Conservation (phyloP, 169 alveolate species). For the Cardiosporidium cionae region DNA sequence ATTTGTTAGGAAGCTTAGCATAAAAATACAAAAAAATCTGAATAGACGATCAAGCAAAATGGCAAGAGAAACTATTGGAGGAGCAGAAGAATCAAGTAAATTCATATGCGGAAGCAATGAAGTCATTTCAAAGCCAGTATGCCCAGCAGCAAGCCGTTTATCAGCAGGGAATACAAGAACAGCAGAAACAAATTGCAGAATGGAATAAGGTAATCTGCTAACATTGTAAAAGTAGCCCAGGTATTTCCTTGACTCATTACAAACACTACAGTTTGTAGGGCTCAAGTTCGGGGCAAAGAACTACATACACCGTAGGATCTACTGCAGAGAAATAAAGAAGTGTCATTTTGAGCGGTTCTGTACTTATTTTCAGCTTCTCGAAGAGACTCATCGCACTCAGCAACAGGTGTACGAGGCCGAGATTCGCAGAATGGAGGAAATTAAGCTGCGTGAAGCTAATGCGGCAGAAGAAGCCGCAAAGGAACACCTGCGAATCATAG, state of each 20-base stretch:
- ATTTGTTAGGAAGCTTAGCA: not conserved
- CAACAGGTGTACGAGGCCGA: slow-evolving; percentile 34
- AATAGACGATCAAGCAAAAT: slow-evolving; percentile 35
- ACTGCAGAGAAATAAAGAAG: too few species aligned
- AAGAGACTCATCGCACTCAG: slow-evolving; percentile 36
- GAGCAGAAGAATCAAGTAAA: slow-evolving; percentile 36
- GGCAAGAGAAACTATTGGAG: slow-evolving; percentile 23
- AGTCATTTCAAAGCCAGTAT: slow-evolving; percentile 23
- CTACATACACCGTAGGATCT: too few species aligned
- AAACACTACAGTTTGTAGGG: too few species aligned
- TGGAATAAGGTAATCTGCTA: slow-evolving; percentile 28
- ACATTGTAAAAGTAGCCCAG: too few species aligned
- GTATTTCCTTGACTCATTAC: too few species aligned
- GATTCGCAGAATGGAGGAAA: slow-evolving; percentile 26
- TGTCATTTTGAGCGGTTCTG: too few species aligned
- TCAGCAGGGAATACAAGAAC: slow-evolving; percentile 36
- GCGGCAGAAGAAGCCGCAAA: slow-evolving; percentile 25
- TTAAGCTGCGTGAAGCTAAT: slow-evolving; percentile 21
- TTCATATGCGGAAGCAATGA: slow-evolving; percentile 30
- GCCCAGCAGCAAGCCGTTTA: slow-evolving; percentile 32
- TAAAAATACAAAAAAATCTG: not conserved
- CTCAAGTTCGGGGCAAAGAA: too few species aligned
- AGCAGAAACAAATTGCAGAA: slow-evolving; percentile 32
- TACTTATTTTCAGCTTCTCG: slow-evolving; percentile 36
- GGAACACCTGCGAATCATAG: slow-evolving; percentile 22